Evolutionary conservation across 2,329 filamentous ascomycete genomes (phyloP), one percentile per base, ranked within the genome.

Genomic region (Scedosporium apiospermum): DNA sequence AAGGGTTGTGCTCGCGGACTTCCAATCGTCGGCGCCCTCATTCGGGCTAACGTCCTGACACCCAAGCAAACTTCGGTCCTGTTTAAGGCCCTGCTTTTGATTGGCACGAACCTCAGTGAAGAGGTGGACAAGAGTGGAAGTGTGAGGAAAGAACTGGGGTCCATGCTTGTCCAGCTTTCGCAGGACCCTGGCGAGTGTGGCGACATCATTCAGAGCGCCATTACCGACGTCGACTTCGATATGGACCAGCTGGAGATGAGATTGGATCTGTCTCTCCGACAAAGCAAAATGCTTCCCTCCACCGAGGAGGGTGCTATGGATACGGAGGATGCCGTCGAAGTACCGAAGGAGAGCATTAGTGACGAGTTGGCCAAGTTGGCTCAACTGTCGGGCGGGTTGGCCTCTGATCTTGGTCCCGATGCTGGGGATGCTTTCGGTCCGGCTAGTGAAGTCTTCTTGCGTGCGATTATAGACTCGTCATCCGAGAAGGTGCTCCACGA

Each of bases 191-290:
- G 82, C 34, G 79, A 80, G 46, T 76, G 84, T 23, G 86, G 86
- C 12, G 79, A 82, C 27, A 78, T 87, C n/a, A 84, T 95, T 63
- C 81, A 86, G 65, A 80, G 80, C n/a, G 82, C 87, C 3, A 82
- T 93, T 44, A 78, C 85, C 42, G 83, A 88, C 49, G 82, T 85
- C 6, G 83, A 87, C 12, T 81, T 91, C 64, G 88, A 95, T 68
- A 82, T 95, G 55, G 85, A 91, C 64, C 82, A 86, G 58, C 76
- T 95, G 18, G 90, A 95, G 74, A 82, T 90, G 75, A 88, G 85
- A 67, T 79, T 96, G 21, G 87, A 90, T 62, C 84, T 88, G 7
- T 83, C 86, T 9, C 84, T 93, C 65, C 83, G 88, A 49, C 82
- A 82, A 6, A 77, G 68, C 63, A 77, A 82, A 55, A 73, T 84